Evolutionary conservation across 2,329 filamentous ascomycete genomes (phyloP).

Genomic region (Exserohilum rostratum): DNA sequence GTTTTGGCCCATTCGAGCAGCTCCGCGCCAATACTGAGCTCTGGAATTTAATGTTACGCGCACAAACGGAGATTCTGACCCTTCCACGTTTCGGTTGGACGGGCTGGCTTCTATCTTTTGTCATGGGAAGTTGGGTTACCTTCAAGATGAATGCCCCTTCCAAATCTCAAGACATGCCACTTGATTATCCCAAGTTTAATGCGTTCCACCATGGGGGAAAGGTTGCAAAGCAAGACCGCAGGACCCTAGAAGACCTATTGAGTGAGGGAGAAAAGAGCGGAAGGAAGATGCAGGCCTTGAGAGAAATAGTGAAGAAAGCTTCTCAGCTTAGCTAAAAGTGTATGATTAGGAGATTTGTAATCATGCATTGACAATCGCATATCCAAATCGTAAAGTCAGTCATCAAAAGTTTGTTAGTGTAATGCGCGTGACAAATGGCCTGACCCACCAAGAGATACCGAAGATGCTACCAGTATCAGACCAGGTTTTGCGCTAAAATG

Average conservation of each 20-base stretch:
- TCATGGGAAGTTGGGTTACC: conserved; percentile 21
- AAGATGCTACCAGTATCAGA: no score
- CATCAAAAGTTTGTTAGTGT: no score
- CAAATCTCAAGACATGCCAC: conserved; percentile 1
- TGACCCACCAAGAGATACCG: no score
- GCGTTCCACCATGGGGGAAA: conserved; percentile 30
- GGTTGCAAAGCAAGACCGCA: conserved; percentile 25
- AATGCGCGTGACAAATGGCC: no score
- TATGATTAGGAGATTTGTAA: no score
- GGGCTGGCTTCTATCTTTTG: conserved; percentile 24
- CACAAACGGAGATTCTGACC: conserved; percentile 21
- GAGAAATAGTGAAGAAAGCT: conserved; percentile 15
- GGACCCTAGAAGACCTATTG: conserved; percentile 17
- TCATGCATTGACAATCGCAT: no score
- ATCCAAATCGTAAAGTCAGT: no score
- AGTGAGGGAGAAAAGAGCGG: conserved; percentile 22
- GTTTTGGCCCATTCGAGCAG: background rate
- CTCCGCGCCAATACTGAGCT: background rate
- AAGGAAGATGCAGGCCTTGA: conserved; percentile 20
- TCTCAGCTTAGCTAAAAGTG: no score
- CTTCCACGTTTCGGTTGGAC: conserved; percentile 26
- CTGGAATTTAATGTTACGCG: background rate
- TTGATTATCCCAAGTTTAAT: conserved; percentile 23
- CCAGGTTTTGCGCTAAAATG: no score
- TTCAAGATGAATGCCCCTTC: conserved; percentile 10